Evolutionary conservation across 805 yeast genomes (phyloP).

Genomic region (Nakazawaea ernobii): DNA sequence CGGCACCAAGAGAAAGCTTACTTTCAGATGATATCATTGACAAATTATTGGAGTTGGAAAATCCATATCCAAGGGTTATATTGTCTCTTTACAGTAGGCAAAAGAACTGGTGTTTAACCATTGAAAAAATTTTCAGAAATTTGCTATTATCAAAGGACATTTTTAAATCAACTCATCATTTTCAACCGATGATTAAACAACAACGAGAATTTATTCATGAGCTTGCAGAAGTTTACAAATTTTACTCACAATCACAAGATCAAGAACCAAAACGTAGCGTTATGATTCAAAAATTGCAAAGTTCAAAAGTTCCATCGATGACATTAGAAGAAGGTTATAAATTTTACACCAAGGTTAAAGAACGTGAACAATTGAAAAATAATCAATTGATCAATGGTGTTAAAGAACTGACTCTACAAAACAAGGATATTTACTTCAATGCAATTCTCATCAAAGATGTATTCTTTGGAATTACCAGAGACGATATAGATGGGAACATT

Average conservation of each 20-base stretch:
- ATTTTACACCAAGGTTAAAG: constrained; percentile 24
- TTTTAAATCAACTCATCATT: constrained; percentile 41
- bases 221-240: constrained; percentile 50
- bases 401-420: constrained; percentile 10
- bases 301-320: constrained; percentile 33
- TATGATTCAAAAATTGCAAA: constrained; percentile 37
- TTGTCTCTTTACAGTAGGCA: constrained; percentile 48
- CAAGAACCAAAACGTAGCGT: constrained; percentile 76
- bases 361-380: constrained; percentile 18
- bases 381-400: constrained; percentile 17
- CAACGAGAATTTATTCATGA: constrained; percentile 71
- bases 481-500: constrained; percentile 30
- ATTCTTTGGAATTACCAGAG: constrained; percentile 45
- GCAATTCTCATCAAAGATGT: constrained; percentile 50
- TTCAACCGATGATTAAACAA: constrained; percentile 66
- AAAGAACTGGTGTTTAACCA: constrained; percentile 58
- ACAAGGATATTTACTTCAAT: constrained; percentile 30
- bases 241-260: constrained; percentile 73
- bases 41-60: constrained; percentile 20
- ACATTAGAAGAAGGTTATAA: constrained; percentile 40
- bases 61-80: constrained; percentile 41
- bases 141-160: constrained; percentile 37
- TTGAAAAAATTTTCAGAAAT: constrained; percentile 47
- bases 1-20: constrained; percentile 2
- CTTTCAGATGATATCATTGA: constrained; percentile 17